These are phyloP conservation scores for Pichia sporocuriosa DNA, from an alignment of 805 yeast species.

Conservation along the genomic window DNA sequence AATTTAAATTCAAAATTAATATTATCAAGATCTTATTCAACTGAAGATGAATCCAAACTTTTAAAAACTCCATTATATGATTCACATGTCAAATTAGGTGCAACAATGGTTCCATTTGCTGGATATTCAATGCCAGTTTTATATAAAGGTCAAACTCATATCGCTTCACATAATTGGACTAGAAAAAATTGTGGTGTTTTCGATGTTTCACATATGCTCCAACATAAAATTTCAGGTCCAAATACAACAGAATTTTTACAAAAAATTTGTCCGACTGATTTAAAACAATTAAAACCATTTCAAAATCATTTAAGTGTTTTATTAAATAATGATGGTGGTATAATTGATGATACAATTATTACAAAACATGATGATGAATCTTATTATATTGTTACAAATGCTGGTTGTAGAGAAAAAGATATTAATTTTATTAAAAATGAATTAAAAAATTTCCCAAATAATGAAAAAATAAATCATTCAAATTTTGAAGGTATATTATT, in stretches of 20 bases:
- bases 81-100: slow-evolving; percentile 71
- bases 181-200: slow-evolving; percentile 82
- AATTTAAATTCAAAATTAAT: neutral
- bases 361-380: slow-evolving; percentile 70
- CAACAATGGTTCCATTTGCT: slow-evolving; percentile 92
- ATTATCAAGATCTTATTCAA: slow-evolving; percentile 18
- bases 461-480: slow-evolving; percentile 26
- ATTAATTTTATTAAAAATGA: slow-evolving; percentile 53
- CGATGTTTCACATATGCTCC: slow-evolving; percentile 97
- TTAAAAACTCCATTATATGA: slow-evolving; percentile 75
- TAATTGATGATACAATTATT: slow-evolving; percentile 88
- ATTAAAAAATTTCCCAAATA: slow-evolving; percentile 30
- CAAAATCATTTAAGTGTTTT: slow-evolving; percentile 73
- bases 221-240: slow-evolving; percentile 70
- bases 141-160: slow-evolving; percentile 77
- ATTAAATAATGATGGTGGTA: slow-evolving; percentile 66
- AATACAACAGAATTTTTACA: slow-evolving; percentile 65
- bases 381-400: slow-evolving; percentile 90
- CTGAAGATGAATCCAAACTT: slow-evolving; percentile 25
- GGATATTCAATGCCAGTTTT: slow-evolving; percentile 95
- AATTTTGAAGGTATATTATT: slow-evolving; percentile 67
- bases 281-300: slow-evolving; percentile 47
- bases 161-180: slow-evolving; percentile 94
- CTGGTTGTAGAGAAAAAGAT: slow-evolving; percentile 88
- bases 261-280: slow-evolving; percentile 83